phyloP scores from a whole-genome alignment of 768 basidiomycete genomes.

The Tricholoma saponaceum region DNA sequence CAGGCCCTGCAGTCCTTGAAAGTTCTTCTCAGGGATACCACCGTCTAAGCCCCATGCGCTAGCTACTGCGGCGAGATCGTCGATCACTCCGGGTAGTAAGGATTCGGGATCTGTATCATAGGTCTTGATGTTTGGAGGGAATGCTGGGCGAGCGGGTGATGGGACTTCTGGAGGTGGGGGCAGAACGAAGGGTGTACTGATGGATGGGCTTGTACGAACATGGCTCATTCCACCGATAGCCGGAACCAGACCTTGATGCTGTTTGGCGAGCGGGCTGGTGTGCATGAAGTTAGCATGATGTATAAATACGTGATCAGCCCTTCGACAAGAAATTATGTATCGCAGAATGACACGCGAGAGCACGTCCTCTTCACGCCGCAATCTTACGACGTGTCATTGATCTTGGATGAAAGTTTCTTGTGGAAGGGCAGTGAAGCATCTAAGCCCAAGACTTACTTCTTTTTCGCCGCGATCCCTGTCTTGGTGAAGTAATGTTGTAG shows the following conservation, averaged over 20 bases:
- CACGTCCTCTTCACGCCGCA: background rate
- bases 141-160: slow-evolving; percentile 35
- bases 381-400: background rate
- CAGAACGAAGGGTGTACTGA: slow-evolving; percentile 51
- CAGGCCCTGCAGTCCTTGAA: background rate
- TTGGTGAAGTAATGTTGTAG: slow-evolving; percentile 94
- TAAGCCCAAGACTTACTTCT: slow-evolving; percentile 48
- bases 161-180: slow-evolving; percentile 68
- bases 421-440: background rate
- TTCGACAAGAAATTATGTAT: background rate
- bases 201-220: slow-evolving; percentile 37
- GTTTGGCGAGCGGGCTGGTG: slow-evolving; percentile 41
- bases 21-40: slow-evolving; percentile 11
- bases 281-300: slow-evolving; percentile 7
- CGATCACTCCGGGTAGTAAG: slow-evolving; percentile 71
- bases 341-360: background rate
- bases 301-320: background rate
- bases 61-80: slow-evolving; percentile 67
- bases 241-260: slow-evolving; percentile 63
- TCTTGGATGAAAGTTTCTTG: background rate
- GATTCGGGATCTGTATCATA: slow-evolving; percentile 74
- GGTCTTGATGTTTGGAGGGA: slow-evolving; percentile 56
- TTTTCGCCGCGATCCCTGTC: slow-evolving; percentile 70
- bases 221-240: slow-evolving; percentile 64
- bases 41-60: slow-evolving; percentile 54